Conservation (phyloP, 148 eudicot genomes). For the Gaultheria prostrata region DNA sequence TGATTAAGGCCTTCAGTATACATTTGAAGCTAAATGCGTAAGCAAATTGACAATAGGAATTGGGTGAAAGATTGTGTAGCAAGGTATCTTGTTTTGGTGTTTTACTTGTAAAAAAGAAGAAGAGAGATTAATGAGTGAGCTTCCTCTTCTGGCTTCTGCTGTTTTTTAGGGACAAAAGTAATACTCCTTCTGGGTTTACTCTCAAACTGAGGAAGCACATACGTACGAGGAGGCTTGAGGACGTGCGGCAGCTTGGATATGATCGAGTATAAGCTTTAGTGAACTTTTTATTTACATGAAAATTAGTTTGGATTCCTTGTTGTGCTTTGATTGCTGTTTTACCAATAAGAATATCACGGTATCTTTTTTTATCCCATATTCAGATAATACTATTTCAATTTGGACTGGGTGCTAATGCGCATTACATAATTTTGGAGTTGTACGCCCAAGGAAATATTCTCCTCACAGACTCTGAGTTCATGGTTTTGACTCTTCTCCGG, state of each 20-base stretch:
- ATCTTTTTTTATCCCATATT: slow-evolving; percentile 2
- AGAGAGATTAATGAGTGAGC: background rate
- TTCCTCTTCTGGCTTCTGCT: background rate
- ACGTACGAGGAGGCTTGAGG: slow-evolving; percentile 93
- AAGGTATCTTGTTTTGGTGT: background rate
- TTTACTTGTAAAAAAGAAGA: background rate
- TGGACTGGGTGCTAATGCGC: slow-evolving; percentile 83
- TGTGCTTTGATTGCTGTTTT: slow-evolving; percentile 13
- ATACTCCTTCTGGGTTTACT: slow-evolving; percentile 95
- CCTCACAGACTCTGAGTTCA: slow-evolving; percentile 82
- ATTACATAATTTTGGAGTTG: slow-evolving; percentile 85
- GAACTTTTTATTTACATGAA: background rate
- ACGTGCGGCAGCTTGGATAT: slow-evolving; percentile 96
- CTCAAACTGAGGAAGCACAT: slow-evolving; percentile 95
- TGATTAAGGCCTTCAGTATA: background rate
- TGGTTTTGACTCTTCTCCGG: slow-evolving; percentile 88
- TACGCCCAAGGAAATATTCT: slow-evolving; percentile 96
- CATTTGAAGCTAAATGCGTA: background rate
- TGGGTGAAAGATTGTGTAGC: background rate
- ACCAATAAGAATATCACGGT: background rate
- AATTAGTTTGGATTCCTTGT: background rate
- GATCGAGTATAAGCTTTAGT: slow-evolving; percentile 59
- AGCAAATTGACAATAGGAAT: background rate
- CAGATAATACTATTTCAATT: slow-evolving; percentile 94
- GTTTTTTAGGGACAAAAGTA: slow-evolving; percentile 79